These are phyloP conservation scores for Hyaloscypha bicolor DNA, from an alignment of 495 filamentous ascomycete genomes.

Conservation along the genomic window DNA sequence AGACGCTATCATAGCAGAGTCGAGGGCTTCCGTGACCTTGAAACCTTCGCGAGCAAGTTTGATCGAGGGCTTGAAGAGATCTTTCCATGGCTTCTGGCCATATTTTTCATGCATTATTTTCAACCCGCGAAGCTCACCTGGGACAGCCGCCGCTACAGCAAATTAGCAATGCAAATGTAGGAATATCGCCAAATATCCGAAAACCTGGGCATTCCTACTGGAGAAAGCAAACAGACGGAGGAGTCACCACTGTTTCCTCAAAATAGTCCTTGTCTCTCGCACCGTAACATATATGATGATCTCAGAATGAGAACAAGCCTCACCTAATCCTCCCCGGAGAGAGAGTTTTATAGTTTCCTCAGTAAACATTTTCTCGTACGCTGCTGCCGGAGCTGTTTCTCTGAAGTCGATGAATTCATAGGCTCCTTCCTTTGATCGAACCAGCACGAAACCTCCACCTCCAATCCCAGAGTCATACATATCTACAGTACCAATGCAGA, in stretches of 20 bases:
- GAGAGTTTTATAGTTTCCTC: no score
- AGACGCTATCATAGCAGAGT: conserved; percentile 35
- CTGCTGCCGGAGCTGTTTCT: conserved; percentile 78
- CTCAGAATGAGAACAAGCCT: no score
- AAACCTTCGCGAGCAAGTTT: conserved; percentile 74
- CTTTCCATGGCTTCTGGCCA: conserved; percentile 66
- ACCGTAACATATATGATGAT: no score
- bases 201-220: no score
- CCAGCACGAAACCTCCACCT: conserved; percentile 83
- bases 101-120: conserved; percentile 74
- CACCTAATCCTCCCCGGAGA: no score
- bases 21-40: conserved; percentile 60
- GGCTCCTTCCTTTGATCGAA: conserved; percentile 61
- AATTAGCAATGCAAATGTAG: conserved; percentile 39
- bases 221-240: no score
- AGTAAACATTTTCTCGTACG: conserved; percentile 77
- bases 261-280: no score
- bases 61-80: conserved; percentile 69
- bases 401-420: conserved; percentile 84
- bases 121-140: conserved; percentile 81
- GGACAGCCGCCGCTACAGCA: conserved; percentile 76
- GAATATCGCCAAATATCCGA: conserved; percentile 31
- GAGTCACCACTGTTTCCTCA: no score
- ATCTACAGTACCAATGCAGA: conserved; percentile 72
- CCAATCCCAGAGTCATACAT: conserved; percentile 89